Evolutionary conservation across 2,329 filamentous ascomycete species (phyloP).

Genomic region (Cryphonectria japonica): DNA sequence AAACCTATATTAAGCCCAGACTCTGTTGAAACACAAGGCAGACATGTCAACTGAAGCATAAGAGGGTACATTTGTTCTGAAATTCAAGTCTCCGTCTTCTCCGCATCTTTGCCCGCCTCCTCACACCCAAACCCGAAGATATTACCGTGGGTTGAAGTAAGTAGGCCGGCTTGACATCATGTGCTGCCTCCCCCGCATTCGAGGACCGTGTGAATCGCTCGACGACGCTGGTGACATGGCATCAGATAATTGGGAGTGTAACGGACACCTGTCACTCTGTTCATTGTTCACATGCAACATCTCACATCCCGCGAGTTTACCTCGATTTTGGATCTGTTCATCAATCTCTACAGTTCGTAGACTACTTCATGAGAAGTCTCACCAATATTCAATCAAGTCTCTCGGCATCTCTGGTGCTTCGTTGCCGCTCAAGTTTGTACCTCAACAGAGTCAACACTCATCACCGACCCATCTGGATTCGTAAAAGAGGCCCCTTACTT

Average conservation of each 20-base stretch:
- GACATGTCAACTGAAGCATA: not conserved
- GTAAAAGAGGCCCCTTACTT: not conserved
- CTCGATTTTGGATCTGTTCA: not conserved
- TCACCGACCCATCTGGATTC: not conserved
- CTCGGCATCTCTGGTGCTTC: not conserved
- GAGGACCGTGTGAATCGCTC: not conserved
- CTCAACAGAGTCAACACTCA: too few relatives aligned
- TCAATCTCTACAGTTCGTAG: not conserved
- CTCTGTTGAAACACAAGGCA: not conserved
- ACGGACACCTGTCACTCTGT: not conserved
- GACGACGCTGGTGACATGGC: not conserved
- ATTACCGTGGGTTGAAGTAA: not conserved
- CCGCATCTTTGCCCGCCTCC: not conserved
- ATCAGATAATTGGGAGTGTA: too few relatives aligned
- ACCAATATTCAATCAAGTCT: not conserved
- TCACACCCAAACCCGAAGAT: not conserved
- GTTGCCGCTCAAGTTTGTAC: too few relatives aligned
- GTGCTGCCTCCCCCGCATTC: slow-evolving; percentile 3
- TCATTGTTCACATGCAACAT: not conserved
- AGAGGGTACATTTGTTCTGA: not conserved
- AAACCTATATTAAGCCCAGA: not conserved
- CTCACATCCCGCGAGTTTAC: not conserved
- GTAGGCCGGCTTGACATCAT: slow-evolving; percentile 1
- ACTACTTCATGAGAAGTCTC: not conserved
- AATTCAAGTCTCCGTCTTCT: not conserved